Evolutionary conservation across 352 stramenopile genomes (phyloP), one percentile per base, ranked within the genome.

Genomic region (Phytophthora hybrid): DNA sequence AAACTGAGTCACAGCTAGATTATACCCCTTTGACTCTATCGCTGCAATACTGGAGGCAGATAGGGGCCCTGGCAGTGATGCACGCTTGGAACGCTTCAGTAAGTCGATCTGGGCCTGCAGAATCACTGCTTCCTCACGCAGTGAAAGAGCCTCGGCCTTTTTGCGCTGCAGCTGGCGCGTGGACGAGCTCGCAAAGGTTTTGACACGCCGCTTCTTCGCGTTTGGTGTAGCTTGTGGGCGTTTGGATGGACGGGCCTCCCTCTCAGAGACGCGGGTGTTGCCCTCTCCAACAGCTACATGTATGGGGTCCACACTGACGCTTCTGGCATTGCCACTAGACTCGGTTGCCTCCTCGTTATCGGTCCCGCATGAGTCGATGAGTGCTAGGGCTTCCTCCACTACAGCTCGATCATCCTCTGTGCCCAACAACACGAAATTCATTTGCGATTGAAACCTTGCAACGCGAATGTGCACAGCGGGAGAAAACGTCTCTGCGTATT

Each of bases 171-270:
- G 39, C n/a, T 71, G 69, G 7, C 62, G 61, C 23, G 62, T 75
- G 13, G 69, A 75, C 23, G 69, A 75, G 31, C 69, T 75, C 3
- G 69, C 69, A 54, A 71, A 71, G 1, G 55, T 71, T 19, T 66
- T 71, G 57, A 71, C 39, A 14, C 69, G 69, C 31, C 46, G 59
- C 53, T 71, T 75, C 47, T 71, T 75, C 21, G 9, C 5, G 32
- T 59, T 16, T 59, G 51, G 19, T n/a, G 34, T n/a, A 1, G 21
- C 14, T 26, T 18, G 34, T 21, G 23, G 16, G 5, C 2, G 18
- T 39, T 21, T 41, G 37, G 5, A 49, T n/a, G 1, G 37, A n/a
- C 37, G 11, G 5, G 37, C 18, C 9, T 61, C 23, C n/a, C 9
- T 53, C 14, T 53, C 37, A 5, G 37, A 46, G 13, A 13, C 11